phyloP scores from a whole-genome alignment of 208 protist genomes.

The Balamuthia mandrillaris region DNA sequence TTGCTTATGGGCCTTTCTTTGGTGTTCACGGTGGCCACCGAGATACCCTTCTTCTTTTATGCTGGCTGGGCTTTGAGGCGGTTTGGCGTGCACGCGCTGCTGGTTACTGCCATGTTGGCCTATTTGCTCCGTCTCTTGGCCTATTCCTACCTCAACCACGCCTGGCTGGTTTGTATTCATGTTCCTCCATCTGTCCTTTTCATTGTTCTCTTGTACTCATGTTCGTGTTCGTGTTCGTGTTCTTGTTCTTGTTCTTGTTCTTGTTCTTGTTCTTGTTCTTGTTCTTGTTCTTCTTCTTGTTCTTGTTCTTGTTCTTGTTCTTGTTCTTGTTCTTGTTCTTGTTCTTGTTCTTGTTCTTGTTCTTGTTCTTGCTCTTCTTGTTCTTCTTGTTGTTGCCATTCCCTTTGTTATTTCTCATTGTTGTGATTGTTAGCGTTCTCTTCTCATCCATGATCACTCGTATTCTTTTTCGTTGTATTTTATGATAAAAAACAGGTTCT shows the following conservation, averaged over 20 bases:
- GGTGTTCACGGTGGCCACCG: background rate
- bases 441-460: background rate
- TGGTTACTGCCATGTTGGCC: no score
- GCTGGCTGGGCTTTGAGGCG: background rate
- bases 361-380: no score
- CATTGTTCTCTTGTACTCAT: background rate
- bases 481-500: background rate
- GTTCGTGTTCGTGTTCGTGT: no score
- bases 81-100: background rate
- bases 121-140: no score
- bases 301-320: no score
- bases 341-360: no score
- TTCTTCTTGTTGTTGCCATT: no score
- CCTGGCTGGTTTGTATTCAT: background rate
- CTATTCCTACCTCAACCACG: background rate
- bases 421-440: background rate
- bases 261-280: no score
- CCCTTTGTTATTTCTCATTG: background rate
- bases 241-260: no score
- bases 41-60: conserved; percentile 22
- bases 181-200: background rate
- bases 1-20: background rate
- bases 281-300: no score
- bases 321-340: no score
- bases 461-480: background rate